These are phyloP conservation scores for Yamadazyma aaseri DNA, from an alignment of 1,139 yeast genomes.

Conservation along the genomic window DNA sequence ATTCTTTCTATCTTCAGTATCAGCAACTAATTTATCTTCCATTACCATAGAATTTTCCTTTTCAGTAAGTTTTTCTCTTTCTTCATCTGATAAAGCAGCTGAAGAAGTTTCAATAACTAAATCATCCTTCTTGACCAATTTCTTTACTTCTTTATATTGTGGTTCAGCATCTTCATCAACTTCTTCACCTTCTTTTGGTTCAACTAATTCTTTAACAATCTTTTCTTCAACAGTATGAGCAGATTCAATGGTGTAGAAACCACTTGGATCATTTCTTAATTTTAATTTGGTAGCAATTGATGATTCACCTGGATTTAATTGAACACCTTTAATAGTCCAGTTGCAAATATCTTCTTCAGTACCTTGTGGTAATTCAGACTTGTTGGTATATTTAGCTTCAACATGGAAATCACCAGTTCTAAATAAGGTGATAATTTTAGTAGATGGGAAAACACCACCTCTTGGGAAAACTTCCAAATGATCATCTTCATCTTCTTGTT, in stretches of 20 bases:
- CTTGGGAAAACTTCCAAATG: constrained; percentile 96
- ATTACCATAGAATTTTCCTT: constrained; percentile 79
- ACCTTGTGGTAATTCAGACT: constrained; percentile 70
- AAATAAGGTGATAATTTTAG: constrained; percentile 91
- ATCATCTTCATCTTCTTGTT: constrained; percentile 87
- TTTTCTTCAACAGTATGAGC: constrained; percentile 95
- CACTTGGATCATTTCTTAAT: constrained; percentile 96
- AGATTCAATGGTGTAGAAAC: constrained; percentile 88
- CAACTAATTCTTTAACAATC: constrained; percentile 78
- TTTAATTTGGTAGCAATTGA: constrained; percentile 87
- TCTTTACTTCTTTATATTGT: constrained; percentile 86
- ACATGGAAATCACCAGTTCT: constrained; percentile 87
- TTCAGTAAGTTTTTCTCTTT: constrained; percentile 67
- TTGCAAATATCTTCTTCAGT: constrained; percentile 68
- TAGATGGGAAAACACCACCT: constrained; percentile 90
- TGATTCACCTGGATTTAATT: constrained; percentile 70
- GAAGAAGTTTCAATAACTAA: constrained; percentile 53
- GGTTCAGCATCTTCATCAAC: constrained; percentile 56
- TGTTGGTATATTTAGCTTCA: constrained; percentile 82
- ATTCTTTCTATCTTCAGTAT: constrained; percentile 98
- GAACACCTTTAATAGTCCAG: constrained; percentile 87
- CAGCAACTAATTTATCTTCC: constrained; percentile 95
- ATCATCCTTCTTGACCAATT: constrained; percentile 88
- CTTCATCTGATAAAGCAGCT: constrained; percentile 60
- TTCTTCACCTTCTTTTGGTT: constrained; percentile 52